phyloP scores from a whole-genome alignment of 2,329 filamentous ascomycete species.

The Plectosphaerella cucumerina region DNA sequence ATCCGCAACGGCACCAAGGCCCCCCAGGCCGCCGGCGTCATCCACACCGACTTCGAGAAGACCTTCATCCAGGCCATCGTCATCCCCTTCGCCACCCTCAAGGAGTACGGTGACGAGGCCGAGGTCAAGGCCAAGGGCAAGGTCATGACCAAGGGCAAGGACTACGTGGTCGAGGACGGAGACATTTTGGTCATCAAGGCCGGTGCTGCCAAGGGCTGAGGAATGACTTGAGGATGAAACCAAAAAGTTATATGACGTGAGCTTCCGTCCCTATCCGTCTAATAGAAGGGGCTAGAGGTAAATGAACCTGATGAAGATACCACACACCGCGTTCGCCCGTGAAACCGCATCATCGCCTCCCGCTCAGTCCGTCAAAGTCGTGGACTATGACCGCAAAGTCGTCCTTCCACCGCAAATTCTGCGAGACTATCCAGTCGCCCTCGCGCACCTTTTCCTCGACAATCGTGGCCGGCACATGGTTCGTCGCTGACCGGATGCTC shows the following conservation, averaged over 20 bases:
- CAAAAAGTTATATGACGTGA: slow-evolving; percentile 6
- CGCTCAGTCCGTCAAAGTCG: slow-evolving; percentile 11
- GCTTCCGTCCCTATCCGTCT: too few species aligned
- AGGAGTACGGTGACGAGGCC: slow-evolving; percentile 83
- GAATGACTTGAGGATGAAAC: slow-evolving; percentile 7
- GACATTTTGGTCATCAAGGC: slow-evolving; percentile 86
- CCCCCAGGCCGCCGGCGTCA: slow-evolving; percentile 95
- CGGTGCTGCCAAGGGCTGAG: slow-evolving; percentile 70
- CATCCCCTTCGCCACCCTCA: slow-evolving; percentile 80
- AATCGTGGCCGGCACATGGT: slow-evolving; percentile 4
- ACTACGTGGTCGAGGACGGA: slow-evolving; percentile 85
- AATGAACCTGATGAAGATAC: too few species aligned
- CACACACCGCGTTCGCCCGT: too few species aligned
- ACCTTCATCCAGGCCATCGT: slow-evolving; percentile 97
- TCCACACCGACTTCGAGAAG: slow-evolving; percentile 98
- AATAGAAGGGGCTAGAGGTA: too few species aligned
- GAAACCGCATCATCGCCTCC: neutral
- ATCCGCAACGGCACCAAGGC: slow-evolving; percentile 94
- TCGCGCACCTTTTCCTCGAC: slow-evolving; percentile 9
- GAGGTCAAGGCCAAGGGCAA: slow-evolving; percentile 92
- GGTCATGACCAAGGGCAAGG: slow-evolving; percentile 97
- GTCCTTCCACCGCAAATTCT: slow-evolving; percentile 7
- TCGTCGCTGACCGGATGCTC: slow-evolving; percentile 7
- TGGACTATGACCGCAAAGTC: slow-evolving; percentile 10
- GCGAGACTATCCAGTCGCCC: slow-evolving; percentile 12